These are phyloP conservation scores for Oleoguttula mirabilis DNA, from an alignment of 495 filamentous ascomycete genomes.

Conservation along the genomic window DNA sequence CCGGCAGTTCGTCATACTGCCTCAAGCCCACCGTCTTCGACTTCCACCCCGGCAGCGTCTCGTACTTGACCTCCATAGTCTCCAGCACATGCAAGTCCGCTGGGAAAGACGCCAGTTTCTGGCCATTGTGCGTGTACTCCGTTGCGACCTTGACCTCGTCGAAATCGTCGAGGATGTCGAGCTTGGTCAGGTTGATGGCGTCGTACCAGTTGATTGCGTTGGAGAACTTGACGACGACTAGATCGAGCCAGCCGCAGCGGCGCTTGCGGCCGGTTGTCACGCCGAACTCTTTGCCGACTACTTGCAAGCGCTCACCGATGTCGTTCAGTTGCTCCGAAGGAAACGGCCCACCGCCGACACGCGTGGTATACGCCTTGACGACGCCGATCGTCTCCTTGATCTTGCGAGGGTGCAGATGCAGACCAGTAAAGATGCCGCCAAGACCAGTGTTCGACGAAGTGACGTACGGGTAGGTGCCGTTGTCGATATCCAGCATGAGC, in stretches of 20 bases:
- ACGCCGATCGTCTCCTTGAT: conserved; percentile 66
- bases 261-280: conserved; percentile 75
- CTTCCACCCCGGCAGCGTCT: conserved; percentile 70
- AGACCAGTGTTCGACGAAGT: conserved; percentile 46
- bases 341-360: conserved; percentile 73
- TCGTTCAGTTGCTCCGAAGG: conserved; percentile 67
- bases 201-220: conserved; percentile 32
- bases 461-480: conserved; percentile 75
- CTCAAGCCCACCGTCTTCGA: conserved; percentile 50
- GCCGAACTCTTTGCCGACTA: conserved; percentile 55
- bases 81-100: conserved; percentile 54
- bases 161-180: conserved; percentile 78
- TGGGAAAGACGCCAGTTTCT: conserved; percentile 49
- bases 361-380: conserved; percentile 60
- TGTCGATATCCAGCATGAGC: conserved; percentile 64
- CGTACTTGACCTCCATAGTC: conserved; percentile 52
- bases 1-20: conserved; percentile 57
- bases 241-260: conserved; percentile 82
- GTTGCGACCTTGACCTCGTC: conserved; percentile 66
- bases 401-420: conserved; percentile 43
- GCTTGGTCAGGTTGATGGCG: conserved; percentile 74
- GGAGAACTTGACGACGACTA: conserved; percentile 72
- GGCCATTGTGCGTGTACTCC: conserved; percentile 50
- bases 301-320: conserved; percentile 52
- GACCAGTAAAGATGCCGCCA: conserved; percentile 65